These are phyloP conservation scores for Theileria equi DNA, from an alignment of 169 alveolate genomes.

Conservation along the genomic window DNA sequence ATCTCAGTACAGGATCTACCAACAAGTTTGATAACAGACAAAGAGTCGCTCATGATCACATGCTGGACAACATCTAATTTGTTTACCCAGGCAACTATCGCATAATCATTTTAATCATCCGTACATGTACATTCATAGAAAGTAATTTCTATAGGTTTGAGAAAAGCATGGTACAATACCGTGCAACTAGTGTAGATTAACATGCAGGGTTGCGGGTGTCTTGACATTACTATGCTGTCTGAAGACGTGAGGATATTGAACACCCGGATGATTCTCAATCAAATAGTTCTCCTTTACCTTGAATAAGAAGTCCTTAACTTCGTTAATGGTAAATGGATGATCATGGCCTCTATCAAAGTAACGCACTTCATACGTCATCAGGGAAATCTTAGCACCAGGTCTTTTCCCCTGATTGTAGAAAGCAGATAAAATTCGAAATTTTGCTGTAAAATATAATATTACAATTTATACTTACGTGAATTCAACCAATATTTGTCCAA, in stretches of 20 bases:
- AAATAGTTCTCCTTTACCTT: constrained; percentile 80
- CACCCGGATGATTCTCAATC: constrained; percentile 79
- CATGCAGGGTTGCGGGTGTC: constrained; percentile 74
- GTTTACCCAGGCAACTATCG: too few relatives aligned
- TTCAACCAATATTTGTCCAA: constrained; percentile 83
- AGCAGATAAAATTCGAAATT: constrained; percentile 82
- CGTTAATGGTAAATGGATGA: constrained; percentile 84
- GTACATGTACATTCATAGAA: too few relatives aligned
- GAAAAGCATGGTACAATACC: not conserved
- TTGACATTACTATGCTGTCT: constrained; percentile 76
- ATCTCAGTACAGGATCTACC: constrained; percentile 51
- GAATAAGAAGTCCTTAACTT: constrained; percentile 79
- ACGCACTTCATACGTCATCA: constrained; percentile 81
- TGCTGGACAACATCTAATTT: constrained; percentile 51
- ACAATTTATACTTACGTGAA: constrained; percentile 69
- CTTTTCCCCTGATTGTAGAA: constrained; percentile 84
- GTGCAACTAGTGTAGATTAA: constrained; percentile 63
- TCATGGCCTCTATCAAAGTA: constrained; percentile 84
- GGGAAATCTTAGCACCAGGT: constrained; percentile 79
- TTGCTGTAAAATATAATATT: constrained; percentile 51
- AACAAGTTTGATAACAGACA: constrained; percentile 50
- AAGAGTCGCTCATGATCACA: constrained; percentile 42
- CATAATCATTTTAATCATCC: too few relatives aligned
- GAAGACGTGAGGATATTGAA: constrained; percentile 86
- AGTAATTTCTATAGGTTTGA: too few relatives aligned